A percentile compares a stretch with the other conserved stretches of the same genome.
These are phyloP conservation scores for Talaromyces atroroseus DNA, from an alignment of 2,329 filamentous ascomycete genomes.

Conservation along the genomic window DNA sequence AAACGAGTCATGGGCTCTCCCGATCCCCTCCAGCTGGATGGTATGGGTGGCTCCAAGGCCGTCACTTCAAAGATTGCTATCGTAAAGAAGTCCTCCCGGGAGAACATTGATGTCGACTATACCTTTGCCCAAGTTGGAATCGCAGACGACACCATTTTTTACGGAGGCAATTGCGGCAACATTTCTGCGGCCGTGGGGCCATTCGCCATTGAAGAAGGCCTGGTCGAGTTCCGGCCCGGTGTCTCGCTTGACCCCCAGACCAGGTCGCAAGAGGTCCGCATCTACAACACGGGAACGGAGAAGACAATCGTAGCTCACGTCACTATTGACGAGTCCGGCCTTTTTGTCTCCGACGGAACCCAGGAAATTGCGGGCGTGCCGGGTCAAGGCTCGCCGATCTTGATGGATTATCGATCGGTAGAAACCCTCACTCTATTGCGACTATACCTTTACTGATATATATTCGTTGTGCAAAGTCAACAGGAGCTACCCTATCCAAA, in stretches of 20 bases:
- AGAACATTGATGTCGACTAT: slow-evolving; percentile 8
- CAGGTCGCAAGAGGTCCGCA: slow-evolving; percentile 14
- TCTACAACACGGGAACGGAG: slow-evolving; percentile 16
- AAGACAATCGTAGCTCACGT: slow-evolving; percentile 16
- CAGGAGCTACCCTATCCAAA: slow-evolving; percentile 11
- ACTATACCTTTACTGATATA: background rate
- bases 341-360: slow-evolving; percentile 5
- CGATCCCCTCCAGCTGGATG: slow-evolving; percentile 10
- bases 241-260: slow-evolving; percentile 6
- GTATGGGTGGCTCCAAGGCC: slow-evolving; percentile 9
- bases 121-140: slow-evolving; percentile 8
- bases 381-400: slow-evolving; percentile 14
- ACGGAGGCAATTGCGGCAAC: slow-evolving; percentile 16
- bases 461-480: background rate
- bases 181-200: slow-evolving; percentile 16
- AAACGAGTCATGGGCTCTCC: slow-evolving; percentile 16
- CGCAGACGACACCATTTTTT: slow-evolving; percentile 3
- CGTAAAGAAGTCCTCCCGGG: slow-evolving; percentile 3
- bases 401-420: slow-evolving; percentile 15
- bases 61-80: slow-evolving; percentile 11
- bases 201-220: slow-evolving; percentile 17
- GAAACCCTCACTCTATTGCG: background rate
- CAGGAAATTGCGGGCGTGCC: slow-evolving; percentile 14
- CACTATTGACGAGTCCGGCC: slow-evolving; percentile 14
- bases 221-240: slow-evolving; percentile 10